Conservation (phyloP, 768 basidiomycete species). For the Cyclocybe cylindracea region DNA sequence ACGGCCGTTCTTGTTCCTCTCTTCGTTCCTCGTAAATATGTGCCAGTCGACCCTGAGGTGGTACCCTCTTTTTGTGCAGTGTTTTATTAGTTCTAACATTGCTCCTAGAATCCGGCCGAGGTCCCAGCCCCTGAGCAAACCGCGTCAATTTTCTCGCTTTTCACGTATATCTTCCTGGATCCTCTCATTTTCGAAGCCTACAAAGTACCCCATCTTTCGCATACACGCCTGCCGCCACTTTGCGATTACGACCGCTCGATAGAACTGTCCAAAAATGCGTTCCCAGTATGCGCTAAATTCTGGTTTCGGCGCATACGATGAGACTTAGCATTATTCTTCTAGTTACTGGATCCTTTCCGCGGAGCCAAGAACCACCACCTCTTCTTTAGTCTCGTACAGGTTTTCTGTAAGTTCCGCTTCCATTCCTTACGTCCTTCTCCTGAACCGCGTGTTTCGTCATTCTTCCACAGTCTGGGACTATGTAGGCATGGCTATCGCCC, state of each 20-base stretch:
- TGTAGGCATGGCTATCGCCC: slow-evolving; percentile 24
- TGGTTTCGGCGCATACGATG: background rate
- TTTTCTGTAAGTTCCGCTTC: slow-evolving; percentile 26
- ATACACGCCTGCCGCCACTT: slow-evolving; percentile 59
- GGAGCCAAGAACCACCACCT: slow-evolving; percentile 44
- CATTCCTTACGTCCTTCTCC: too few relatives aligned
- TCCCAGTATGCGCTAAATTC: slow-evolving; percentile 20
- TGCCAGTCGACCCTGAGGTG: background rate
- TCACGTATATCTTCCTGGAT: slow-evolving; percentile 58
- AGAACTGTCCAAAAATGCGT: slow-evolving; percentile 19
- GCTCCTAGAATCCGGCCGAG: slow-evolving; percentile 30
- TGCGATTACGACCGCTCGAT: slow-evolving; percentile 54
- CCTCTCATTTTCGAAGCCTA: slow-evolving; percentile 46
- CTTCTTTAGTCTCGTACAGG: slow-evolving; percentile 44
- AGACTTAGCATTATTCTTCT: background rate
- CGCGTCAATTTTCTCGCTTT: slow-evolving; percentile 42
- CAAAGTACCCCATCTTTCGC: slow-evolving; percentile 42
- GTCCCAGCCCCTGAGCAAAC: slow-evolving; percentile 51
- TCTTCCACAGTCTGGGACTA: slow-evolving; percentile 25
- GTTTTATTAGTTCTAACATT: background rate
- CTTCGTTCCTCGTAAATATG: slow-evolving; percentile 49
- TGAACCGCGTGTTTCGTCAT: background rate
- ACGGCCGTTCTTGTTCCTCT: slow-evolving; percentile 52
- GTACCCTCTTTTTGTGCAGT: background rate
- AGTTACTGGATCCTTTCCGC: slow-evolving; percentile 41